Evolutionary conservation across 1,284 basidiomycete genomes (phyloP).

Genomic region (Microbotryomycetes sp.): DNA sequence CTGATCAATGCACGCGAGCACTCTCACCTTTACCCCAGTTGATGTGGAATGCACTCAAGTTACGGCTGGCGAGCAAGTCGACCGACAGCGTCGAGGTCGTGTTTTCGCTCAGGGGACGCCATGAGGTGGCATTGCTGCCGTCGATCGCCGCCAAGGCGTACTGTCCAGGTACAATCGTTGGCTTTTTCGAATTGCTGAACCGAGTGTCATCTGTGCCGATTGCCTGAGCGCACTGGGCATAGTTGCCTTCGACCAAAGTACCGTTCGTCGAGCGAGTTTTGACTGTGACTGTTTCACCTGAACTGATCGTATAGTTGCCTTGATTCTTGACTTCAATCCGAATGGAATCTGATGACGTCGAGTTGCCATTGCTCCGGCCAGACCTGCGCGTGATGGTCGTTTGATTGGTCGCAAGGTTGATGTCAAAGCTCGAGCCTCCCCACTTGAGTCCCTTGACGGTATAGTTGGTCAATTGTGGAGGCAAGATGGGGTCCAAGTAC

Average conservation of each 20-base stretch:
- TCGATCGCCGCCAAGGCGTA: conserved; percentile 33
- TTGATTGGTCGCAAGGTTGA: conserved; percentile 19
- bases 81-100: conserved; percentile 6
- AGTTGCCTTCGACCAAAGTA: conserved; percentile 26
- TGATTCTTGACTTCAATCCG: conserved; percentile 1
- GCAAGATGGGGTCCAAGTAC: conserved; percentile 32
- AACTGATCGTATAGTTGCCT: conserved; percentile 3
- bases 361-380: not conserved
- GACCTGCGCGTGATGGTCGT: conserved; percentile 17
- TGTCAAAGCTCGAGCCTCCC: conserved; percentile 22
- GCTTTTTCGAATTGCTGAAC: conserved; percentile 5
- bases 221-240: conserved; percentile 29
- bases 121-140: conserved; percentile 33
- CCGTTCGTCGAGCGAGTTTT: conserved; percentile 13
- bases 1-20: not conserved
- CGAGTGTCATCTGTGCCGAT: conserved; percentile 14
- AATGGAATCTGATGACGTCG: not conserved
- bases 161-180: conserved; percentile 28
- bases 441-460: conserved; percentile 33
- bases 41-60: conserved; percentile 16
- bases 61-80: conserved; percentile 10
- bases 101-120: conserved; percentile 15
- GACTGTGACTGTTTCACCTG: conserved; percentile 10
- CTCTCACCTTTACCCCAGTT: conserved; percentile 27
- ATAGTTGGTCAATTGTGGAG: conserved; percentile 33